Conservation (phyloP, 176 grass and related monocot species). For the Secale cereale region DNA sequence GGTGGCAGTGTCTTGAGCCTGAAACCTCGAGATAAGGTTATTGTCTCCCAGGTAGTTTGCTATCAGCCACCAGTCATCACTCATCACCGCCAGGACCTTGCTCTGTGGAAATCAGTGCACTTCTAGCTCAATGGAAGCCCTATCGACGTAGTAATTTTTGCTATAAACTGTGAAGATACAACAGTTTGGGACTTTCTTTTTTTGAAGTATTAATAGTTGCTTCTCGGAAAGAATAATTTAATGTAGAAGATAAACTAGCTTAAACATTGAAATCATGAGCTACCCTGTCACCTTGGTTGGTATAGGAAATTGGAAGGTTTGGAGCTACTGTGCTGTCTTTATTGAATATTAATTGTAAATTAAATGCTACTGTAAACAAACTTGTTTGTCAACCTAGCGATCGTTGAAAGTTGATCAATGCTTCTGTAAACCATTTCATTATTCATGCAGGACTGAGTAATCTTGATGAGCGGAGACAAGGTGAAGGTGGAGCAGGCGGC, state of each 20-base stretch:
- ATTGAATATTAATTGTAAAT: neutral
- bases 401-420: neutral
- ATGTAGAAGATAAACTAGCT: neutral
- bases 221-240: neutral
- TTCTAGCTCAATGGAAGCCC: neutral
- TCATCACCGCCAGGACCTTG: neutral
- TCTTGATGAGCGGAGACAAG: neutral
- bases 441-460: neutral
- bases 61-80: neutral
- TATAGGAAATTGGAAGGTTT: neutral
- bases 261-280: neutral
- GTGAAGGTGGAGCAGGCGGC: neutral
- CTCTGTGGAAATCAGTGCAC: neutral
- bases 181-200: neutral
- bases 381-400: neutral
- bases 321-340: neutral
- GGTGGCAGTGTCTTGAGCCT: neutral
- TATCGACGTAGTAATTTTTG: neutral
- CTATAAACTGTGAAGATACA: neutral
- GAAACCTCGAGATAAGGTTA: neutral
- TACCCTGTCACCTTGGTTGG: neutral
- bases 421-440: neutral
- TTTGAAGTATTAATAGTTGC: neutral
- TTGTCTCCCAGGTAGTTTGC: neutral
- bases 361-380: neutral